These are phyloP conservation scores for Phialocephala subalpina DNA, from an alignment of 2,329 filamentous ascomycete species.

Conservation along the genomic window DNA sequence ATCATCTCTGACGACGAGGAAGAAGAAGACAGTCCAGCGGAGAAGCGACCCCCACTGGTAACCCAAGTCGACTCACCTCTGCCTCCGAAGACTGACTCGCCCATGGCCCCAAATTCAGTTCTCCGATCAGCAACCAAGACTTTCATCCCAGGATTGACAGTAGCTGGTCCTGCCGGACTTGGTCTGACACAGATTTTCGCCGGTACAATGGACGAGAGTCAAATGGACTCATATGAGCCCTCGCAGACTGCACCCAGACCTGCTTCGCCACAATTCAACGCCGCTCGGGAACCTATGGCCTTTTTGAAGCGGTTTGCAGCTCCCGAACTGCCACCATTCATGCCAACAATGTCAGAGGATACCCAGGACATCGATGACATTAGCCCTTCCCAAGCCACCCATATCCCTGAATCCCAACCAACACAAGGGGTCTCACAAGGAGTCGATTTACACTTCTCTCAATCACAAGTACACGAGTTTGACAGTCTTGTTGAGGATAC, in stretches of 20 bases:
- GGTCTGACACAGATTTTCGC: constrained; percentile 91
- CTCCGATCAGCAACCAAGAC: constrained; percentile 73
- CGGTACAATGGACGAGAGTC: constrained; percentile 79
- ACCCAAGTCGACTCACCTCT: constrained; percentile 41
- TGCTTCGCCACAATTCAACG: constrained; percentile 39
- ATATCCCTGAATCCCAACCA: constrained; percentile 51
- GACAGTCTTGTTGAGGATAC: constrained; percentile 65
- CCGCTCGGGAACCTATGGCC: constrained; percentile 52
- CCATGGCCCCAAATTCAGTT: constrained; percentile 64
- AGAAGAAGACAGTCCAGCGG: constrained; percentile 46
- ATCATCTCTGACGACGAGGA: constrained; percentile 53
- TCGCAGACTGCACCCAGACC: constrained; percentile 20
- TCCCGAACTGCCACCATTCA: constrained; percentile 53
- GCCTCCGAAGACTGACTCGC: constrained; percentile 53
- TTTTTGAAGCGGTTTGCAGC: constrained; percentile 60
- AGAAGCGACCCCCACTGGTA: neutral
- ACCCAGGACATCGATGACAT: constrained; percentile 55
- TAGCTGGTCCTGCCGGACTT: constrained; percentile 67
- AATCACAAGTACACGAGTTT: constrained; percentile 66
- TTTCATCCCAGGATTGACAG: constrained; percentile 73
- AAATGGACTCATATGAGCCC: constrained; percentile 46
- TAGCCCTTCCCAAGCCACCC: constrained; percentile 50
- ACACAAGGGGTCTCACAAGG: constrained; percentile 44
- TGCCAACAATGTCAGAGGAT: constrained; percentile 53
- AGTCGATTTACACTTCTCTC: constrained; percentile 64